These are phyloP conservation scores for Phytophthora meadii DNA, from an alignment of 352 stramenopile species.

Conservation along the genomic window DNA sequence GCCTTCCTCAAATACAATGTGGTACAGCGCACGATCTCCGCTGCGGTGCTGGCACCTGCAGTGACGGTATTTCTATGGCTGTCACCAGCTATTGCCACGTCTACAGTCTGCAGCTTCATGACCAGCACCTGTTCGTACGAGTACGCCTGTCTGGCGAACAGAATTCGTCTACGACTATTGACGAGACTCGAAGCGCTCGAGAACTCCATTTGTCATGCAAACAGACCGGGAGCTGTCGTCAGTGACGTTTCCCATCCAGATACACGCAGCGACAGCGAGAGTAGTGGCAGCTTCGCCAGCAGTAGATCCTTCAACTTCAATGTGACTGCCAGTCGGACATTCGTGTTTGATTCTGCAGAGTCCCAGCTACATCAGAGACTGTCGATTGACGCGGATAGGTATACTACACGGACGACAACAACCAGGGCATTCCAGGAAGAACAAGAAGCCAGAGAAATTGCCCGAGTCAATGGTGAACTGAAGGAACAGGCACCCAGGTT, in stretches of 20 bases:
- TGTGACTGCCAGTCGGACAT: conserved; percentile 18
- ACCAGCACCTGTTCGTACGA: conserved; percentile 75
- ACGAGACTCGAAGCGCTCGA: conserved; percentile 39
- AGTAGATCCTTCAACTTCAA: conserved; percentile 20
- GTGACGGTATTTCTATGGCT: conserved; percentile 81
- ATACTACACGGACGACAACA: conserved; percentile 8
- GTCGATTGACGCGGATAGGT: conserved; percentile 14
- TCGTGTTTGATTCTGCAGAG: conserved; percentile 22
- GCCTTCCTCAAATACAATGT: conserved; percentile 52
- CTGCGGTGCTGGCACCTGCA: conserved; percentile 57
- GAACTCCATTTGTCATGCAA: conserved; percentile 9
- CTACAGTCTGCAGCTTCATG: conserved; percentile 72
- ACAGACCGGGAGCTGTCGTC: neutral
- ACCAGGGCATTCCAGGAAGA: conserved; percentile 34
- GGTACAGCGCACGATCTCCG: conserved; percentile 73
- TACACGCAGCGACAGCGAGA: conserved; percentile 26
- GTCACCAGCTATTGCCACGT: conserved; percentile 71
- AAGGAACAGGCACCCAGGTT: conserved; percentile 32
- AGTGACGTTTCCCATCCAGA: conserved; percentile 18
- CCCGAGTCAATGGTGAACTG: conserved; percentile 37
- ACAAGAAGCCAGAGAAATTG: conserved; percentile 35
- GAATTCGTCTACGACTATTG: conserved; percentile 65
- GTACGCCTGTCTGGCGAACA: conserved; percentile 74
- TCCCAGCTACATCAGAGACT: conserved; percentile 25
- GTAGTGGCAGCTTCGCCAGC: conserved; percentile 24